Evolutionary conservation across 305 asterid species (phyloP), one percentile per base, ranked within the genome.

Genomic region (Fraxinus albicans): DNA sequence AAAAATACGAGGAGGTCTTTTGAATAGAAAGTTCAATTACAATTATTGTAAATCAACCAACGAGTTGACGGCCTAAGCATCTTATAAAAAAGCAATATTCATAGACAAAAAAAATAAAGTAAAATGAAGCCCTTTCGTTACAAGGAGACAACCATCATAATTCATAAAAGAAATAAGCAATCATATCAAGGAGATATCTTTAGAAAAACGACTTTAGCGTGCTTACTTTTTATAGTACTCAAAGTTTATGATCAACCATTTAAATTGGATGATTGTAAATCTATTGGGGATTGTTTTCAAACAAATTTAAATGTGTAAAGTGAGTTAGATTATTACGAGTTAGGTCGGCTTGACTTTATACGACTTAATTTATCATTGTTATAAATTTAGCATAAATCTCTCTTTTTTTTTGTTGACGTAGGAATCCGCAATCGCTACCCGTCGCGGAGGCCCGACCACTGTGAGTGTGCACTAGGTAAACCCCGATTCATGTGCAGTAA

Each of bases 1-100:
- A 13, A 47, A 47, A 47, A 53, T 53, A 4, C 23, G 8, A 53
- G 2, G 4, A 15, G 8, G 7, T 15, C 21, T 50, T 4, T 50
- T 15, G 21, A 19, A 58, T 58, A 58, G 70, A 77, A 77, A 77
- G 77, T 60, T 85, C 80, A 76, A 82, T 84, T 69, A 40, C 83
- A 73, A 86, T 85, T 82, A 83, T 80, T 86, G 63, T 69, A 70
- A 69, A 21, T 36, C 79, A 80, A 34, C 81, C 87, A 84, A 81
- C 78, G 76, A 86, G 80, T 73, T 77, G 38, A 72, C 77, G 73
- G 72, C 82, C 77, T 76, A 53, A 73, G 47, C 82, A 53, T 81
- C 42, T n/a, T 21, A 35, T 25, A 50, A 34, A 50, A 81, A 82
- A 82, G 74, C 36, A 76, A 65, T 27, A 29, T 77, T 58, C 29